A percentile compares a stretch with the other conserved stretches of the same genome.
Evolutionary conservation across 441 rosid genomes (phyloP).

Genomic region (Manihot esculenta): DNA sequence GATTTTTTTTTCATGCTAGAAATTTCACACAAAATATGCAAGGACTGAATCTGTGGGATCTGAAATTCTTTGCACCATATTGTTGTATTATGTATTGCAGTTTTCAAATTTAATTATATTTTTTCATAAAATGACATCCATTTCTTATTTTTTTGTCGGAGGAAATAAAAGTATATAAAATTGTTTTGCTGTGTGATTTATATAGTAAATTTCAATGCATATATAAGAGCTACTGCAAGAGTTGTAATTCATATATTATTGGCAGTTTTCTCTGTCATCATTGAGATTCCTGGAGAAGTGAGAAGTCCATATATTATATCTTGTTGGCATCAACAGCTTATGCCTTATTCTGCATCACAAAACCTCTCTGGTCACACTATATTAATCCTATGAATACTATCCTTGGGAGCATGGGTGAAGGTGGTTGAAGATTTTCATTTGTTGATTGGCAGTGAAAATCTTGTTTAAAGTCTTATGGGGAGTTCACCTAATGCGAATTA

Average conservation of each 20-base stretch:
- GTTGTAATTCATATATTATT: neutral
- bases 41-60: neutral
- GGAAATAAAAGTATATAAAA: neutral
- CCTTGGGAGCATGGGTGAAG: neutral
- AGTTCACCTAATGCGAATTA: neutral
- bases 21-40: neutral
- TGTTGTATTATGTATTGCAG: neutral
- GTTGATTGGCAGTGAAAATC: neutral
- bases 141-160: neutral
- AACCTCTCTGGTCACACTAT: neutral
- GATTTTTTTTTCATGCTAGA: constrained; percentile 1
- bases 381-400: neutral
- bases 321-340: neutral
- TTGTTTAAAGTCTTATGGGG: neutral
- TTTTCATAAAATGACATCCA: neutral
- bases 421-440: neutral
- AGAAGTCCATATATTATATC: neutral
- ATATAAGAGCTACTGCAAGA: neutral
- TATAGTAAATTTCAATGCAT: neutral
- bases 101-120: neutral
- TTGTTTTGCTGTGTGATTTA: neutral
- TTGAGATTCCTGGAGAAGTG: neutral
- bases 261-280: neutral
- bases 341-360: neutral
- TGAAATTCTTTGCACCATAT: neutral